Percentiles rank a stretch among this genome's conserved stretches.
Conservation (phyloP, 805 yeast genomes). For the Candida pseudofarinosa region DNA sequence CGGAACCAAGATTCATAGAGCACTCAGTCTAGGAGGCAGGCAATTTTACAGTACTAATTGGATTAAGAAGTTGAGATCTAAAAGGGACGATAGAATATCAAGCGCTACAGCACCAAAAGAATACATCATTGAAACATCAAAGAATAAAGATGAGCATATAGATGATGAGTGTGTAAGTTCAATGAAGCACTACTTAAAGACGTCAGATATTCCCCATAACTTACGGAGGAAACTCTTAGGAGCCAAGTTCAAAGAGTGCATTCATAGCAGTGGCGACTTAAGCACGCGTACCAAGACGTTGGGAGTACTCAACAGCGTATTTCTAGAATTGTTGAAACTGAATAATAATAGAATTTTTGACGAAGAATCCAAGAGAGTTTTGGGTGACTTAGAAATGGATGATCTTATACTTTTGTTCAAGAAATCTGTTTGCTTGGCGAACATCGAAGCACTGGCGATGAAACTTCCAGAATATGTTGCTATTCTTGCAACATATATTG, state of each 20-base stretch:
- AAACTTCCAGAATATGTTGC: conserved; percentile 27
- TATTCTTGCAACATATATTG: conserved; percentile 16
- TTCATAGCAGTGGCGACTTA: conserved; percentile 7
- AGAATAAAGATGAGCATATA: background rate
- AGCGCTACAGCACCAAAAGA: background rate
- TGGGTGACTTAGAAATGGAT: conserved; percentile 2
- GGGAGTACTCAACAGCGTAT: conserved; percentile 16
- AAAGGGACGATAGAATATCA: background rate
- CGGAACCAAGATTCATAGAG: background rate
- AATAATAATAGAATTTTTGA: conserved; percentile 8
- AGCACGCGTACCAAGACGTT: conserved; percentile 10
- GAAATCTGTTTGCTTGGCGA: conserved; percentile 10
- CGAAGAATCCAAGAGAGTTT: background rate
- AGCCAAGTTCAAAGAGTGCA: conserved; percentile 15
- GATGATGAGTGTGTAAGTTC: conserved; percentile 8
- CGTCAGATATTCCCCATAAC: conserved; percentile 21
- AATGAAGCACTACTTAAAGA: conserved; percentile 23
- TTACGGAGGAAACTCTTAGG: conserved; percentile 15
- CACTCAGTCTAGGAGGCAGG: background rate
- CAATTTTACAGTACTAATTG: background rate
- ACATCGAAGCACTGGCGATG: conserved; percentile 2
- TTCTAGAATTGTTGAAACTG: conserved; percentile 14
- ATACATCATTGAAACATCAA: conserved; percentile 9
- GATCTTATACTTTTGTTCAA: conserved; percentile 15
- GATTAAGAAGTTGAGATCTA: background rate